Evolutionary conservation across 2,329 filamentous ascomycete species (phyloP), one percentile per base, ranked within the genome.

Genomic region (Beauveria varroae): DNA sequence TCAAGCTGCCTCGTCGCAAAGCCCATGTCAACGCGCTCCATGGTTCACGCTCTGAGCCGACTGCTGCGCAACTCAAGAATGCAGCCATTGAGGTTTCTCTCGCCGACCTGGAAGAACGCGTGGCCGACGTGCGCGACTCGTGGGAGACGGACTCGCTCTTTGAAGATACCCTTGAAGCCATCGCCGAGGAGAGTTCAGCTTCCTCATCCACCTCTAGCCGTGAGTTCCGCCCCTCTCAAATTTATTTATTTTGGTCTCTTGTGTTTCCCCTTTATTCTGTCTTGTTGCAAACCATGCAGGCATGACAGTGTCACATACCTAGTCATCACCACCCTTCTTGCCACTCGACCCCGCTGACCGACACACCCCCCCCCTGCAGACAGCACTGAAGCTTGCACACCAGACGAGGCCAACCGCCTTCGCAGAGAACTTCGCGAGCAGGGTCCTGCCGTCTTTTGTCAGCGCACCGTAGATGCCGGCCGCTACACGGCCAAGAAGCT

Each of bases 401-500:
- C 85, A 12, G 84, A 89, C 64, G 88, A 96, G 75, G 85, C 88
- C 28, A 77, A 82, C 63, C 78, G 79, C 20, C 89, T 87, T 70
- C 86, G 89, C 66, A 82, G 87, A 67, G 82, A 89, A 65, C 80
- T 96, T 63, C 89, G 89, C 70, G 80, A 85, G 57, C 79, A 92
- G 64, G 93, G 93, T n/a, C 89, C 90, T 24, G 82, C 85, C 63
- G 82, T 87, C 63, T 96, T 97, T 72, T 86, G 90, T 69, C 79
- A 85, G 67, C 81, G 86, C 67, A 92, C 88, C 37, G 79, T 96
- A 56, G 84, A 86, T 64, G 81, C 81, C 58, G 86, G 86, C 37
- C 80, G 79, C 57, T 86, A 95, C 71, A 87, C 88, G 22, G 89
- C 89, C 60, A 91, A 89, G 75, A 93, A 91, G 74, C 80, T 97